A percentile compares a stretch with the other conserved stretches of the same genome.
These are phyloP conservation scores for Magnolia sinica DNA, from an alignment of 164 flowering plant genomes.

Conservation along the genomic window DNA sequence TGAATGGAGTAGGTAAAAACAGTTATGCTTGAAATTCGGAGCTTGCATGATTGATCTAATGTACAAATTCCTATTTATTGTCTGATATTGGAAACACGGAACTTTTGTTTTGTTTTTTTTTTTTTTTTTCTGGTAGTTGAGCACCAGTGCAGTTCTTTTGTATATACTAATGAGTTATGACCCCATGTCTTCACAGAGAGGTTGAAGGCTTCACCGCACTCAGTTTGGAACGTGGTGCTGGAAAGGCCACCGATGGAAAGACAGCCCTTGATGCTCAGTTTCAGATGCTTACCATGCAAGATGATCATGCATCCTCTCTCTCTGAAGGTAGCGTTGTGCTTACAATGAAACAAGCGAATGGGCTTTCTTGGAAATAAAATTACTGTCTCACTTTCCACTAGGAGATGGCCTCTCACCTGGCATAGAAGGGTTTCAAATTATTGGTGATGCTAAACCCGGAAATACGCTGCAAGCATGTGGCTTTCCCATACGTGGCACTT, in stretches of 20 bases:
- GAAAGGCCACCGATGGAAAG: conserved; percentile 16
- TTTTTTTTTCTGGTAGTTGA: neutral
- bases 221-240: conserved; percentile 10
- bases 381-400: neutral
- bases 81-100: neutral
- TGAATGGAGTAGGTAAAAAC: too few relatives aligned
- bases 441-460: conserved; percentile 89
- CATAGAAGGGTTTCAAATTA: conserved; percentile 82
- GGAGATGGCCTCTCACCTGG: conserved; percentile 59
- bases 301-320: conserved; percentile 21
- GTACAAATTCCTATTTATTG: neutral
- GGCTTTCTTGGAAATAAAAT: neutral
- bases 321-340: conserved; percentile 20
- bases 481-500: conserved; percentile 76
- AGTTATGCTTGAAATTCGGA: too few relatives aligned
- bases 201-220: conserved; percentile 8
- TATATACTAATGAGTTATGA: neutral
- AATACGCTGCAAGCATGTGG: conserved; percentile 81
- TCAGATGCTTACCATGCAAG: conserved; percentile 24
- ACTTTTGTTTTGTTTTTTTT: too few relatives aligned
- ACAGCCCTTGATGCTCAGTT: conserved; percentile 15
- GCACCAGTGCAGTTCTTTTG: neutral
- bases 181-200: conserved; percentile 16
- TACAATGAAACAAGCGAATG: neutral
- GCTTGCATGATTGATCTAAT: too few relatives aligned